Conservation (phyloP, 495 filamentous ascomycete genomes). For the Trichodelitschia bisporula region DNA sequence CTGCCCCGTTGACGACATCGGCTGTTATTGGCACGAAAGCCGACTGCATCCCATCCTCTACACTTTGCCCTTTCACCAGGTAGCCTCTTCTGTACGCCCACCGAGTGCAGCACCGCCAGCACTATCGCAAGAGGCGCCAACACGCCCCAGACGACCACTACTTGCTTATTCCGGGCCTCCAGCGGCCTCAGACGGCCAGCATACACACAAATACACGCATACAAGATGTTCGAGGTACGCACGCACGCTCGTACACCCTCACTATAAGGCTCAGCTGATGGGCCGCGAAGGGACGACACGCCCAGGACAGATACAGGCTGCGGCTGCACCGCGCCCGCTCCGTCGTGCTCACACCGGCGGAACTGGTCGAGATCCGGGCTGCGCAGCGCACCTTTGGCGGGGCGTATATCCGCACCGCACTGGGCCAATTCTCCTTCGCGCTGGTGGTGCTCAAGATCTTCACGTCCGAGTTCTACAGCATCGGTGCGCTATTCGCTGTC, state of each 20-base stretch:
- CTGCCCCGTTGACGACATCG: no score
- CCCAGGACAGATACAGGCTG: slow-evolving; percentile 19
- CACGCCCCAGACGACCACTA: no score
- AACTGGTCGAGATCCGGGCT: slow-evolving; percentile 83
- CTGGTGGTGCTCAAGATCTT: slow-evolving; percentile 92
- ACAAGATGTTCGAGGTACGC: slow-evolving; percentile 8
- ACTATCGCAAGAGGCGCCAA: no score
- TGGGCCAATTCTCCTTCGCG: slow-evolving; percentile 83
- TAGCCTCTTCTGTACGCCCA: no score
- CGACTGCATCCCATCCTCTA: no score
- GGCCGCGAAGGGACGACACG: slow-evolving; percentile 11
- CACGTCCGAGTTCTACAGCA: slow-evolving; percentile 79
- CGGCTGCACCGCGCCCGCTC: slow-evolving; percentile 67
- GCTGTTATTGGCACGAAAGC: no score
- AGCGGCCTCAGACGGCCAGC: no score
- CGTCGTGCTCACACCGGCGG: slow-evolving; percentile 53
- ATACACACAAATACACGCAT: no score
- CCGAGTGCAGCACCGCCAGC: no score
- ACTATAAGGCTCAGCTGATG: background rate
- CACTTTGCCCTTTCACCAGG: no score
- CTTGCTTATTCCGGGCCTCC: no score
- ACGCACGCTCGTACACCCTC: background rate
- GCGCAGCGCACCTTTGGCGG: slow-evolving; percentile 94
- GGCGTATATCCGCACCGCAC: slow-evolving; percentile 81
- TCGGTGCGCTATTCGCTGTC: slow-evolving; percentile 74